Evolutionary conservation across 768 basidiomycete genomes (phyloP), one percentile per base, ranked within the genome.

Genomic region (Mycena kentingensis): DNA sequence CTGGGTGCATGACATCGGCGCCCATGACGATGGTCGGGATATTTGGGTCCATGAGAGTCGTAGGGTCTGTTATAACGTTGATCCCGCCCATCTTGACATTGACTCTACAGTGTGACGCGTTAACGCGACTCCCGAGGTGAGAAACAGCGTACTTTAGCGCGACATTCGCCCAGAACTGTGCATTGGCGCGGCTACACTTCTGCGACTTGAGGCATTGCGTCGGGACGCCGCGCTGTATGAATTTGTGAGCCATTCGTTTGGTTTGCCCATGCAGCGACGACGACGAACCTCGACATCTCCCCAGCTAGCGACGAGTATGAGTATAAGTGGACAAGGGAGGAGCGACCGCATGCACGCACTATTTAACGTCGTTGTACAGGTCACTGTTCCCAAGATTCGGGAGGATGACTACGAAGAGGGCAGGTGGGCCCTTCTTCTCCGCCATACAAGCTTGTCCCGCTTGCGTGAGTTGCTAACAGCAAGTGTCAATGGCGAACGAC

Each of bases 1-100:
- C 22, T 10, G 41, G 41, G 26, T 42, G 41, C 41, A 42, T 42
- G 19, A 51, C 66, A 55, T 70, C 83, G 8, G 46, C 50, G 79
- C 89, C 90, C 80, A 93, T 87, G 49, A 93, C 81, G 11, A 93
- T 81, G 1, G 89, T 90, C 1, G 90, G 90, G 57, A 83, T 80
- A n/a, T 78, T 73, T 1, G 84, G 79, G 61, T 93, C 89, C 0
- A 82, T 80, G 6, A 93, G 71, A 12, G 81, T 74, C 10, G 77
- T 70, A 0, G 85, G 77, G 38, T 89, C 86, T 0, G 88, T 88
- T 24, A 93, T 75, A 1, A 82, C 80, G 61, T 93, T 93, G 64
- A 90, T 85, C 2, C 90, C 90, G 5, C 90, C 90, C 0, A 91
- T 74, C 66, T 93, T 92, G 19, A 89, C 89, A 54, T 93, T 93